These are phyloP conservation scores for Ganoderma meredithae DNA, from an alignment of 1,284 basidiomycete genomes.

Conservation along the genomic window DNA sequence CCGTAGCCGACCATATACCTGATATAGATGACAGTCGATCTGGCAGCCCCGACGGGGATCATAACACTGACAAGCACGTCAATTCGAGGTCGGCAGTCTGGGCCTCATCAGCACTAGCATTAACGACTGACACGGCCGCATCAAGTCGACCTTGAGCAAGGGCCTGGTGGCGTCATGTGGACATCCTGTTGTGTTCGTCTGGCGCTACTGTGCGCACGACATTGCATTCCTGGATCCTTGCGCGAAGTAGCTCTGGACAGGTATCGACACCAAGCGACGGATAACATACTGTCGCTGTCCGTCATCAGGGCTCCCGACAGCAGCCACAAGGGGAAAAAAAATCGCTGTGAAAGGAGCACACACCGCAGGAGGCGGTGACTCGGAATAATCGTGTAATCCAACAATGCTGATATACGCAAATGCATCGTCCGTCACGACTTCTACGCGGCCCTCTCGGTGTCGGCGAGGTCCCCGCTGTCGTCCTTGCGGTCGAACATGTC, in stretches of 20 bases:
- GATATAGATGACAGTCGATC: too few species aligned
- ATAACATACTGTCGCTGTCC: too few species aligned
- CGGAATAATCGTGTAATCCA: too few species aligned
- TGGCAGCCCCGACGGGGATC: neutral
- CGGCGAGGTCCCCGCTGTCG: neutral
- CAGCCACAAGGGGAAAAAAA: neutral
- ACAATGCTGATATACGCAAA: neutral
- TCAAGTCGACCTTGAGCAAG: neutral
- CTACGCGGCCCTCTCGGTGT: conserved; percentile 21
- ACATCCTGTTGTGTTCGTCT: too few species aligned
- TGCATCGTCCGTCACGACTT: neutral
- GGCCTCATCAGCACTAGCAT: neutral
- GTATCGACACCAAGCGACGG: neutral
- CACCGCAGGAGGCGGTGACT: neutral
- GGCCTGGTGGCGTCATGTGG: neutral
- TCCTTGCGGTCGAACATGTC: conserved; percentile 16
- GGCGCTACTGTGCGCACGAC: too few species aligned
- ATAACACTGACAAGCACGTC: neutral
- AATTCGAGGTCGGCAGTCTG: neutral
- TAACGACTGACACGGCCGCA: neutral
- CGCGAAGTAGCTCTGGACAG: neutral
- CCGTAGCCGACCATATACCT: too few species aligned
- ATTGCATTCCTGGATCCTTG: neutral
- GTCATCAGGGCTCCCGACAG: neutral
- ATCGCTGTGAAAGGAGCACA: neutral